phyloP scores from a whole-genome alignment of 495 filamentous ascomycete genomes.

The Penicillium macrosclerotiorum region DNA sequence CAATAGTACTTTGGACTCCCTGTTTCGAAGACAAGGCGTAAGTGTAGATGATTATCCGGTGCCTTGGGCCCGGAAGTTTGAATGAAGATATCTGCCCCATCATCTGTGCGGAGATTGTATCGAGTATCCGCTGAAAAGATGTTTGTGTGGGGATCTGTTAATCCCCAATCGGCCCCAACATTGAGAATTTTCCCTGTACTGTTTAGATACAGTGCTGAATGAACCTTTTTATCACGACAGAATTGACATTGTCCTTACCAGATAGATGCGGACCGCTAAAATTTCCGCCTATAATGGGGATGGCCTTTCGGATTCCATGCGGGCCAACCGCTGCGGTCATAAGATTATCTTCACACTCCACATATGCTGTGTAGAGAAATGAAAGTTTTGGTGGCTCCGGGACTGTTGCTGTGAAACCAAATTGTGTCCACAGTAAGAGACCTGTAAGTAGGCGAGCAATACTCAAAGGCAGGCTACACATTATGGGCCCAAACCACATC shows the following conservation, averaged over 20 bases:
- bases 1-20: slow-evolving; percentile 32
- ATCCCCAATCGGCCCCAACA: slow-evolving; percentile 35
- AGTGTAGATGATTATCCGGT: slow-evolving; percentile 24
- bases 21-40: slow-evolving; percentile 28
- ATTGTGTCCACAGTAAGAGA: background rate
- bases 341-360: slow-evolving; percentile 20
- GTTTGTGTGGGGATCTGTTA: slow-evolving; percentile 23
- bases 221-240: background rate
- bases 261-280: slow-evolving; percentile 29
- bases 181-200: slow-evolving; percentile 24
- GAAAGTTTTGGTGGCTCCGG: slow-evolving; percentile 24
- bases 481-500: background rate
- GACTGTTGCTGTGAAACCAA: background rate
- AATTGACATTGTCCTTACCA: slow-evolving; percentile 5
- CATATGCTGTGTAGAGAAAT: slow-evolving; percentile 30
- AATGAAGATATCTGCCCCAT: slow-evolving; percentile 29
- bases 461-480: background rate
- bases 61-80: slow-evolving; percentile 24
- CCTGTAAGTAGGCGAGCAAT: no score
- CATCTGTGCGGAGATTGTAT: slow-evolving; percentile 32
- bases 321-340: slow-evolving; percentile 21
- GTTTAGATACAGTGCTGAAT: background rate
- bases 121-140: slow-evolving; percentile 34
- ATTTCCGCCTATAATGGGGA: slow-evolving; percentile 34
- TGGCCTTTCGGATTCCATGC: slow-evolving; percentile 21